Evolutionary conservation across 2,329 filamentous ascomycete genomes (phyloP).

Genomic region (Fusarium sp.): DNA sequence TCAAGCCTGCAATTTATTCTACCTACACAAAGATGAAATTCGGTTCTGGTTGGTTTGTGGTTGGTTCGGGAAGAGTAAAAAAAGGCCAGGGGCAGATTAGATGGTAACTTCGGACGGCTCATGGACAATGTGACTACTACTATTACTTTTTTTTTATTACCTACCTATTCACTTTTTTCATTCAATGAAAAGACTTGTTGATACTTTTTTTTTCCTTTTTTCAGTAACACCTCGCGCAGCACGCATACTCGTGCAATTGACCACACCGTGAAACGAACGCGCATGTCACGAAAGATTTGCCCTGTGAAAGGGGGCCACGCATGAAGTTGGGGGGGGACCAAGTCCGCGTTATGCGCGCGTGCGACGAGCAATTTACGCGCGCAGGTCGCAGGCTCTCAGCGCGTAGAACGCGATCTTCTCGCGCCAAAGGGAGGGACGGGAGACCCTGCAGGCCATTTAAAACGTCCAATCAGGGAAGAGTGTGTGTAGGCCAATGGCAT

Average conservation of each 20-base stretch:
- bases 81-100: constrained; percentile 14
- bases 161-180: neutral
- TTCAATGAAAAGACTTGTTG: neutral
- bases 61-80: constrained; percentile 27
- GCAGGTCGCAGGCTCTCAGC: constrained; percentile 8
- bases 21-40: constrained; percentile 4
- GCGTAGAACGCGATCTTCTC: constrained; percentile 40
- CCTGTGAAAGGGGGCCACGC: constrained; percentile 6
- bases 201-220: neutral
- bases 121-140: constrained; percentile 31
- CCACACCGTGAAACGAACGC: neutral
- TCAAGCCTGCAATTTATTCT: neutral
- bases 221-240: neutral
- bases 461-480: constrained; percentile 35
- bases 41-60: constrained; percentile 3
- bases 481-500: constrained; percentile 27
- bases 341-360: constrained; percentile 26
- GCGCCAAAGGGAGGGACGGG: constrained; percentile 11
- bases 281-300: neutral
- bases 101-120: constrained; percentile 19
- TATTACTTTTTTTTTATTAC: constrained; percentile 7
- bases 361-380: constrained; percentile 44
- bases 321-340: neutral
- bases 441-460: constrained; percentile 21
- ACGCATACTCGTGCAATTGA: neutral